Evolutionary conservation across 2,329 filamentous ascomycete species (phyloP).

Genomic region (Metarhizium sp.): DNA sequence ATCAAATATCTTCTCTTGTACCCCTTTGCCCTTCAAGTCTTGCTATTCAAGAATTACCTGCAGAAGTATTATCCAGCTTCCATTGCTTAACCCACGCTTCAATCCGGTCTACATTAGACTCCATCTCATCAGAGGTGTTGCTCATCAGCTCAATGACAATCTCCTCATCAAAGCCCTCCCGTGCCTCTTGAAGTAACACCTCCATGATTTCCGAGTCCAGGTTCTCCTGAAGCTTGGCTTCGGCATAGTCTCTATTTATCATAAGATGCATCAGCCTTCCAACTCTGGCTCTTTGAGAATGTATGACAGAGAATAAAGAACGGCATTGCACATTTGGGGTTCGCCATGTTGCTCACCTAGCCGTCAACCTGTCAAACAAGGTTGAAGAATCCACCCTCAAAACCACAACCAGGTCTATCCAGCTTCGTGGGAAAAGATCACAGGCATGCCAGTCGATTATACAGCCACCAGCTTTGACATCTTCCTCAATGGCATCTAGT

Average conservation of each 20-base stretch:
- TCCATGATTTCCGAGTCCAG: constrained; percentile 97
- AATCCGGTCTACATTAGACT: constrained; percentile 78
- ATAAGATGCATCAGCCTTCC: neutral
- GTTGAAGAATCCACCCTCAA: constrained; percentile 70
- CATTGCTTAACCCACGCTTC: constrained; percentile 75
- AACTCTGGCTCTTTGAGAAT: neutral
- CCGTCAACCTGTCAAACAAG: constrained; percentile 75
- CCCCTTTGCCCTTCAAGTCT: neutral
- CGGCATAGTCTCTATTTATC: constrained; percentile 59
- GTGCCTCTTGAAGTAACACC: constrained; percentile 81
- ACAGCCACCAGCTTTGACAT: constrained; percentile 68
- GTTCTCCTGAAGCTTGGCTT: constrained; percentile 89
- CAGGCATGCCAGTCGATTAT: constrained; percentile 98
- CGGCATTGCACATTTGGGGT: neutral
- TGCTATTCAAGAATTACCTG: neutral
- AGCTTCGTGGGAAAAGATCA: constrained; percentile 84
- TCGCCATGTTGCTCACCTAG: constrained; percentile 42
- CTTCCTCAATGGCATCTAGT: constrained; percentile 79
- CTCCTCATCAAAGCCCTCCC: constrained; percentile 75
- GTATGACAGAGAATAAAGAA: neutral
- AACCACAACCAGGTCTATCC: constrained; percentile 93
- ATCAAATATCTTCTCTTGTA: neutral
- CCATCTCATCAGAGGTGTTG: constrained; percentile 74
- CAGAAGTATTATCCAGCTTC: constrained; percentile 35
- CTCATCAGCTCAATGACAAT: constrained; percentile 85